These are phyloP conservation scores for Pelargonium cotyledonis DNA, from an alignment of 441 rosid species.

Conservation along the genomic window DNA sequence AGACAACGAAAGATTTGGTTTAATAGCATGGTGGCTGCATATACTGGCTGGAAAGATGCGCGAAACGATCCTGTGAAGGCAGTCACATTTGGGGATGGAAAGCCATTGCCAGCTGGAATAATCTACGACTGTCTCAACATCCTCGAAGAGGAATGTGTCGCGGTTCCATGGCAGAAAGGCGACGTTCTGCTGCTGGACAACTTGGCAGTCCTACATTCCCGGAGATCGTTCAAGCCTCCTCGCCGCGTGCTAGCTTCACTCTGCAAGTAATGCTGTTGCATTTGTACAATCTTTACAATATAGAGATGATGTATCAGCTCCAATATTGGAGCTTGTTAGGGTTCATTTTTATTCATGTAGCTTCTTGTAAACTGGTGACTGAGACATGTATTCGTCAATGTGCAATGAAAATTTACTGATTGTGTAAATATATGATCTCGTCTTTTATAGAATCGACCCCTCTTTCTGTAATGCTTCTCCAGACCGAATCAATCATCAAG, in stretches of 20 bases:
- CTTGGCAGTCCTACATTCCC: slow-evolving; percentile 79
- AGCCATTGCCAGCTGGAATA: slow-evolving; percentile 50
- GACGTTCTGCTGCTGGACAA: slow-evolving; percentile 71
- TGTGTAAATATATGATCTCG: too few relatives aligned
- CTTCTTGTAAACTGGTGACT: too few relatives aligned
- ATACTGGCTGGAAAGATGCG: slow-evolving; percentile 75
- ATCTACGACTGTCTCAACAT: slow-evolving; percentile 52
- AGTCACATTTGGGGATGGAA: slow-evolving; percentile 66
- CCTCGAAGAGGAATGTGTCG: slow-evolving; percentile 69
- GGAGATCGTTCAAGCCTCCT: slow-evolving; percentile 60
- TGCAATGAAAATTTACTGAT: too few relatives aligned
- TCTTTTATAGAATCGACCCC: too few relatives aligned
- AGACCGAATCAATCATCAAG: too few relatives aligned
- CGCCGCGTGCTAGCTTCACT: slow-evolving; percentile 64
- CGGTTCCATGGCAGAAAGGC: slow-evolving; percentile 81
- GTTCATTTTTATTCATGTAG: too few relatives aligned
- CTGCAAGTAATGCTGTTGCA: slow-evolving; percentile 19
- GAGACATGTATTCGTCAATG: too few relatives aligned
- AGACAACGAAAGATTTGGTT: slow-evolving; percentile 81
- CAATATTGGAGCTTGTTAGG: too few relatives aligned
- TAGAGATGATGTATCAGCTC: too few relatives aligned
- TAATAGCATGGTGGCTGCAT: slow-evolving; percentile 88
- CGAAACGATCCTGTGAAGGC: slow-evolving; percentile 74
- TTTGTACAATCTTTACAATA: too few relatives aligned
- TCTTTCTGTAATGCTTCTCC: too few relatives aligned